Evolutionary conservation across 257 asterid genomes (phyloP).

Genomic region (Jacaranda mimosifolia): DNA sequence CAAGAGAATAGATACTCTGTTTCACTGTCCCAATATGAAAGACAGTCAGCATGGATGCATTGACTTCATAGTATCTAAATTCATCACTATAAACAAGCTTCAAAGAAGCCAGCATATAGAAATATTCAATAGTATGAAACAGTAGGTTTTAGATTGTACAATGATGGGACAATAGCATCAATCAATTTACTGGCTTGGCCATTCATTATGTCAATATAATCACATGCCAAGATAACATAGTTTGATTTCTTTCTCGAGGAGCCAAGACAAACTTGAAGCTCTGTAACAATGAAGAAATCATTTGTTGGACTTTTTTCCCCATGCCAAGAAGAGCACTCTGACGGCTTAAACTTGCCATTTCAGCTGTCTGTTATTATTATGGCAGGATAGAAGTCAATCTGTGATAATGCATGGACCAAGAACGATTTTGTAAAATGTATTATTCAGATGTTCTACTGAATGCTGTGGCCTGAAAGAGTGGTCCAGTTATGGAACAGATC

Average conservation of each 20-base stretch:
- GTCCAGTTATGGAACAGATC: not conserved
- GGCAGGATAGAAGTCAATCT: not conserved
- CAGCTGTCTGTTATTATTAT: not conserved
- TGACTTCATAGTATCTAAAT: slow-evolving; percentile 10
- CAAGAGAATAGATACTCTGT: slow-evolving; percentile 62
- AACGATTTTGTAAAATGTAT: not conserved
- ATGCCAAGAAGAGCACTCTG: slow-evolving; percentile 4
- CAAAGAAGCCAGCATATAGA: not conserved
- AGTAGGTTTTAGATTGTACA: not conserved
- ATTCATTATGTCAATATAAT: not conserved
- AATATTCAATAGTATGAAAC: not conserved
- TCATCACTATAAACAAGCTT: not conserved
- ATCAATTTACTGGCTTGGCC: not conserved
- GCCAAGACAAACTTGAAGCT: not conserved
- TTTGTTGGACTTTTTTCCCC: not conserved
- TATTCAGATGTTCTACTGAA: not conserved
- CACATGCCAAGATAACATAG: not conserved
- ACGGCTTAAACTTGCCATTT: not conserved
- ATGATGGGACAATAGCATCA: not conserved
- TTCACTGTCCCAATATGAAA: slow-evolving; percentile 56
- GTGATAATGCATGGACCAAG: not conserved
- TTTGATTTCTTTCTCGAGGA: not conserved
- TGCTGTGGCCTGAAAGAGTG: slow-evolving; percentile 1
- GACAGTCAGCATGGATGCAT: slow-evolving; percentile 33
- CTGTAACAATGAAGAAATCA: not conserved